Conservation (phyloP, 2,329 filamentous ascomycete species). For the Colletotrichum simmondsii region DNA sequence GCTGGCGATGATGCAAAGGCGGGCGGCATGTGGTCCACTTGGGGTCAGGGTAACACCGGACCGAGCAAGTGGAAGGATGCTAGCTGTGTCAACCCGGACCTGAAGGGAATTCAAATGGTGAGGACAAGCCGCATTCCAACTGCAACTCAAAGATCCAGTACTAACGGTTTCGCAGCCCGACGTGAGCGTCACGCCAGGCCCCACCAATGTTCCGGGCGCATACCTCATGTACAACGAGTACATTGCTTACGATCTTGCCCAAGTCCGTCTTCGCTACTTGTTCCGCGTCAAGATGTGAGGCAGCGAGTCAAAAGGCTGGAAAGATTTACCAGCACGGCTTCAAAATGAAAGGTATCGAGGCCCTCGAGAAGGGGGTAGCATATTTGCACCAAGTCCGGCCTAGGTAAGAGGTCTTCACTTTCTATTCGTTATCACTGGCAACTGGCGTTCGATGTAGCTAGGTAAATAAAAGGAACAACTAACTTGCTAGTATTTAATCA, state of each 20-base stretch:
- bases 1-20: constrained; percentile 73
- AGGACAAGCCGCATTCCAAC: constrained; percentile 37
- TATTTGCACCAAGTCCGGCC: background rate
- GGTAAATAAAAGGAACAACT: background rate
- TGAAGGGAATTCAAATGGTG: constrained; percentile 79
- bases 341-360: background rate
- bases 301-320: background rate
- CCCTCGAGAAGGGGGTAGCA: background rate
- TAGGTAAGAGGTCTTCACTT: background rate
- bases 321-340: background rate
- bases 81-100: constrained; percentile 67
- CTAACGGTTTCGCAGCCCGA: constrained; percentile 57
- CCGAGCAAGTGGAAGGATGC: constrained; percentile 84
- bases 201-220: constrained; percentile 57
- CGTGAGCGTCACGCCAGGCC: constrained; percentile 53
- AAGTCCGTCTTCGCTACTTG: constrained; percentile 77
- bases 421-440: background rate
- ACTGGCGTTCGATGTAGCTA: background rate
- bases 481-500: background rate
- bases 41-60: constrained; percentile 73
- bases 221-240: constrained; percentile 78
- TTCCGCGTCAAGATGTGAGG: constrained; percentile 68
- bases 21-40: constrained; percentile 73
- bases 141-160: background rate
- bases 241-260: constrained; percentile 76